phyloP scores from a whole-genome alignment of 129 eudicot species.

The Flaveria ramosissima region DNA sequence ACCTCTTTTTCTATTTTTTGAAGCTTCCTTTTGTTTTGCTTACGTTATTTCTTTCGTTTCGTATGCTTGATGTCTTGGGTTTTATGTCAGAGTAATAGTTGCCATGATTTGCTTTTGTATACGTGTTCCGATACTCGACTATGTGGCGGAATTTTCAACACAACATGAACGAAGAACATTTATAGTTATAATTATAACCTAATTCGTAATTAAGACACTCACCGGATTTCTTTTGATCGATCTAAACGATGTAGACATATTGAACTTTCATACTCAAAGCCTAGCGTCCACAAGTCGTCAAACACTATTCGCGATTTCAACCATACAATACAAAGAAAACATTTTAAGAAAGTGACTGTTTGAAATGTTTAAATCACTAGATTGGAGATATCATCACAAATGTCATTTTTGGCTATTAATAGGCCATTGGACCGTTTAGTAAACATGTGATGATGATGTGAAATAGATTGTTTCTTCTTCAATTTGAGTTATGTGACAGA shows the following conservation, averaged over 20 bases:
- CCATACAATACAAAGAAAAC: conserved; percentile 22
- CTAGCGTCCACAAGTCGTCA: conserved; percentile 23
- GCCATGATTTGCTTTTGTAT: too few species aligned
- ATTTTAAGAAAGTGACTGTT: conserved; percentile 14
- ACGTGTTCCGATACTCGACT: too few species aligned
- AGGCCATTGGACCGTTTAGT: not conserved
- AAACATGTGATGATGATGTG: conserved; percentile 7
- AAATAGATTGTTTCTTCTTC: too few species aligned
- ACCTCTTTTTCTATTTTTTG: too few species aligned
- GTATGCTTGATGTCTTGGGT: too few species aligned
- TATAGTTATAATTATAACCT: too few species aligned
- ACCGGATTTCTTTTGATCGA: not conserved
- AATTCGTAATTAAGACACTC: not conserved
- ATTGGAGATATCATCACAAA: not conserved
- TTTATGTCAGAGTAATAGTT: too few species aligned
- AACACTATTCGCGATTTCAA: not conserved
- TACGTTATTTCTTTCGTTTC: too few species aligned
- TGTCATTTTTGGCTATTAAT: not conserved
- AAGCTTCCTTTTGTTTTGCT: too few species aligned
- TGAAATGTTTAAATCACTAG: not conserved
- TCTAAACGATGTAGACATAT: conserved; percentile 16
- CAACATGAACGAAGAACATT: too few species aligned
- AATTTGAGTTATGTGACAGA: not conserved
- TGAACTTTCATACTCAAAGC: conserved; percentile 1
- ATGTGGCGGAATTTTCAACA: too few species aligned